Percentiles rank a stretch among this genome's conserved stretches.
phyloP scores from a whole-genome alignment of 2,329 filamentous ascomycete genomes.

The Colletotrichum godetiae region DNA sequence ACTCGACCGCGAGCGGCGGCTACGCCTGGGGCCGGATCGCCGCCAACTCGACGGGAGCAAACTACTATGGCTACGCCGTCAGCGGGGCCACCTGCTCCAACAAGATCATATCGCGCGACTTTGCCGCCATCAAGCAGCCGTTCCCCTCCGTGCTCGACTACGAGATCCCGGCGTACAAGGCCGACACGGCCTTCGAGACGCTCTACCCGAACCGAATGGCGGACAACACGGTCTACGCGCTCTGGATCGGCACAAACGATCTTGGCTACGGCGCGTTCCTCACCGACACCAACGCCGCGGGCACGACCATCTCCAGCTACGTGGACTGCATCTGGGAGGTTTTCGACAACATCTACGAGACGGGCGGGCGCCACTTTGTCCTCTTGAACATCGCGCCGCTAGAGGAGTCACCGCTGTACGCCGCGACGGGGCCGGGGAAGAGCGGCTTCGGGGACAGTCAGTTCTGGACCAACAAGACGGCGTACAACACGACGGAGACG shows the following conservation, averaged over 20 bases:
- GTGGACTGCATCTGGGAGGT: constrained; percentile 74
- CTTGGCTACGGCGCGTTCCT: constrained; percentile 75
- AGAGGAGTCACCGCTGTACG: constrained; percentile 76
- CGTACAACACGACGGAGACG: constrained; percentile 60
- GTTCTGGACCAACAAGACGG: constrained; percentile 59
- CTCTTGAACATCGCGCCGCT: constrained; percentile 77
- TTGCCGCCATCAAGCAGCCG: constrained; percentile 59
- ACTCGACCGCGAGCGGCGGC: constrained; percentile 72
- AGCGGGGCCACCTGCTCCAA: constrained; percentile 80
- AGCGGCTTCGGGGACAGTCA: constrained; percentile 51
- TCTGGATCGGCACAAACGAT: constrained; percentile 89
- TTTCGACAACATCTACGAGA: constrained; percentile 71
- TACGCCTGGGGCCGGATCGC: constrained; percentile 77
- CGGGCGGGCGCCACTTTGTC: constrained; percentile 77
- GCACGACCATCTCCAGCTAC: constrained; percentile 72
- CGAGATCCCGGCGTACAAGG: constrained; percentile 67
- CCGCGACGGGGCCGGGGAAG: constrained; percentile 52
- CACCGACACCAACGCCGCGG: constrained; percentile 69
- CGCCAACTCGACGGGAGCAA: constrained; percentile 66
- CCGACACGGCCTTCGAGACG: constrained; percentile 56
- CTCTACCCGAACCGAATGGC: constrained; percentile 58
- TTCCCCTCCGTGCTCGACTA: constrained; percentile 75
- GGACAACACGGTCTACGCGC: constrained; percentile 75
- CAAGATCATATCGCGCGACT: constrained; percentile 68
- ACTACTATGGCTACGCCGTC: constrained; percentile 77